These are phyloP conservation scores for Aspergillus sp. DNA, from an alignment of 2,329 filamentous ascomycete species.

Conservation along the genomic window DNA sequence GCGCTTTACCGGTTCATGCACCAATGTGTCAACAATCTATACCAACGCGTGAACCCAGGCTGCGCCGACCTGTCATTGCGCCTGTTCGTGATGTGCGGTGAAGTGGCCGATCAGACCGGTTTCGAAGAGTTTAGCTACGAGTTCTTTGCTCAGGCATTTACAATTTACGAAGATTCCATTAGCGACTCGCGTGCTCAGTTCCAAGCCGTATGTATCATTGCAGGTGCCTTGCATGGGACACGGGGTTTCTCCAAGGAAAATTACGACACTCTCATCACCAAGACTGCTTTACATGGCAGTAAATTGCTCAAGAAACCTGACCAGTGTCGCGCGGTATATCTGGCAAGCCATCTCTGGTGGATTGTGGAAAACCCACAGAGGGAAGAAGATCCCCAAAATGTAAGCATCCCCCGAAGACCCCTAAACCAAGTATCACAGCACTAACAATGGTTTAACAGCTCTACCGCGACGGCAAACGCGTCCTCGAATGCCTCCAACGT, in stretches of 20 bases:
- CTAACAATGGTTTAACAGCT: constrained; percentile 50
- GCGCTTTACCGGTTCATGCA: constrained; percentile 95
- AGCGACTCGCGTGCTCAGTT: constrained; percentile 96
- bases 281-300: constrained; percentile 91
- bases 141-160: constrained; percentile 97
- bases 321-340: constrained; percentile 91
- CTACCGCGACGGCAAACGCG: constrained; percentile 94
- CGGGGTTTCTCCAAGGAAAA: constrained; percentile 93
- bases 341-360: constrained; percentile 98
- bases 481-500: constrained; percentile 91
- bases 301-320: constrained; percentile 97
- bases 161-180: constrained; percentile 92
- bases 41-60: constrained; percentile 73
- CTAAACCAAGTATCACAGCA: neutral
- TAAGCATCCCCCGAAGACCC: constrained; percentile 40
- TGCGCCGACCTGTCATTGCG: constrained; percentile 83
- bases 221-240: constrained; percentile 79
- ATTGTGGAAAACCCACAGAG: constrained; percentile 73
- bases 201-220: constrained; percentile 92
- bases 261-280: constrained; percentile 97
- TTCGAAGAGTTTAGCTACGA: constrained; percentile 97
- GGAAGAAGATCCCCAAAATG: constrained; percentile 74
- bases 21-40: constrained; percentile 75
- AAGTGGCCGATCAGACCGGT: constrained; percentile 82
- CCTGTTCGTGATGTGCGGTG: constrained; percentile 83